phyloP scores from a whole-genome alignment of 2,329 filamentous ascomycete species.

The Diaporthe citriasiana region DNA sequence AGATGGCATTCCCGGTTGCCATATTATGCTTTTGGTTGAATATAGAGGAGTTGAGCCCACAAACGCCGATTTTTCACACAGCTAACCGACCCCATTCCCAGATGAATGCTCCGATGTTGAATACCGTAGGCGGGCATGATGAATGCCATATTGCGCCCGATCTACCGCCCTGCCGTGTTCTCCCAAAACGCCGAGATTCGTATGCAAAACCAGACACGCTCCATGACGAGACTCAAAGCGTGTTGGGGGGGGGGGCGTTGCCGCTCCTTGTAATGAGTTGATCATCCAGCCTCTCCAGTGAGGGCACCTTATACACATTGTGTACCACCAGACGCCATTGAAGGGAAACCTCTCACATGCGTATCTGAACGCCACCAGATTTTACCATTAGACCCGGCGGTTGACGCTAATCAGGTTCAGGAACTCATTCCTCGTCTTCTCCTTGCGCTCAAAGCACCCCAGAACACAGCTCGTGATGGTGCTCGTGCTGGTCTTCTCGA shows the following conservation, averaged over 20 bases:
- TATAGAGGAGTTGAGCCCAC: constrained; percentile 46
- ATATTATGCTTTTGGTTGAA: constrained; percentile 15
- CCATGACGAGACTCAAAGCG: constrained; percentile 19
- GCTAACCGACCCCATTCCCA: constrained; percentile 11
- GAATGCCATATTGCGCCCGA: constrained; percentile 38
- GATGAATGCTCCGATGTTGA: constrained; percentile 35
- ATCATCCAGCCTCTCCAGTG: constrained; percentile 37
- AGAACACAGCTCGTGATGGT: constrained; percentile 98
- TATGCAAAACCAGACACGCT: constrained; percentile 36
- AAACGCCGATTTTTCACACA: constrained; percentile 40
- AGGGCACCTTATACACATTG: neutral
- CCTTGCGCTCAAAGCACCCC: constrained; percentile 92
- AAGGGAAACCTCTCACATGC: neutral
- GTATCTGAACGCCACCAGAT: neutral
- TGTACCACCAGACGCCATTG: neutral
- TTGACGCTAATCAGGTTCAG: constrained; percentile 82
- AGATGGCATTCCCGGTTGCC: neutral
- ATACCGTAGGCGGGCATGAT: constrained; percentile 39
- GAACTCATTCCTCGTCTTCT: constrained; percentile 97
- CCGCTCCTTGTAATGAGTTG: constrained; percentile 43
- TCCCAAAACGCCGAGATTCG: constrained; percentile 41
- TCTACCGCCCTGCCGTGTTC: neutral
- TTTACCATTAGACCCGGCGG: constrained; percentile 42
- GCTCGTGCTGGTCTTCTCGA: constrained; percentile 87
- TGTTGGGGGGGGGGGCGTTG: constrained; percentile 36